Evolutionary conservation across 1,284 basidiomycete genomes (phyloP).

Genomic region (Xerocomus amazonicus): DNA sequence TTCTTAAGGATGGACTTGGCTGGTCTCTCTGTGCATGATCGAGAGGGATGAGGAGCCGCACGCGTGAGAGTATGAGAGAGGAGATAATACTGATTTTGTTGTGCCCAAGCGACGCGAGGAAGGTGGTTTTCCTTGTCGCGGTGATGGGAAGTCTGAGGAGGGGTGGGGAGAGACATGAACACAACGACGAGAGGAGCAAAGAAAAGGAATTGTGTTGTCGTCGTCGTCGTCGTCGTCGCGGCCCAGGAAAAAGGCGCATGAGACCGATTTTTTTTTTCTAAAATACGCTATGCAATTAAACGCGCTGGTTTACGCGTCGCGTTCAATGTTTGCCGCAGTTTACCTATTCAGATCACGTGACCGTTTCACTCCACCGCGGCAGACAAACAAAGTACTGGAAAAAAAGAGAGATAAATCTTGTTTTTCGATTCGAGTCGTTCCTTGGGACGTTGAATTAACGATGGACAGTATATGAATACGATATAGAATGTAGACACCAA

Average conservation of each 20-base stretch:
- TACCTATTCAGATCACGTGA: conserved; percentile 20
- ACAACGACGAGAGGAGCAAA: conserved; percentile 10
- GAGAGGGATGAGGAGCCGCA: conserved; percentile 33
- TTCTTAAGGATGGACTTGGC: conserved; percentile 66
- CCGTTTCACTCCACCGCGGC: neutral
- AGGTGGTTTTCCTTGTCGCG: conserved; percentile 48
- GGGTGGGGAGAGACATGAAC: conserved; percentile 52
- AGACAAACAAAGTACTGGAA: no score
- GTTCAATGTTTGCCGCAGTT: conserved; percentile 30
- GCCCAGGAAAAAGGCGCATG: conserved; percentile 8
- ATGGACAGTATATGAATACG: no score
- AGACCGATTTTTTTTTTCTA: no score
- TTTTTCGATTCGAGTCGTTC: no score
- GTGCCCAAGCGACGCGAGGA: conserved; percentile 55
- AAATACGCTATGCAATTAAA: conserved; percentile 35
- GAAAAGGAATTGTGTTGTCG: neutral
- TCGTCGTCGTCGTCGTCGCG: conserved; percentile 24
- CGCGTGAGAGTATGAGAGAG: conserved; percentile 37
- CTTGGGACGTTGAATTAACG: no score
- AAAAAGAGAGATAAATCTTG: no score
- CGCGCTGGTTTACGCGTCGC: conserved; percentile 37
- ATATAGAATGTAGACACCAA: no score
- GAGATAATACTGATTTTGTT: conserved; percentile 50
- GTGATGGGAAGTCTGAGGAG: conserved; percentile 61
- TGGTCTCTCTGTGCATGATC: conserved; percentile 40